Conservation (phyloP, 176 grass and related monocot genomes). For the Tuctoria greenei region DNA sequence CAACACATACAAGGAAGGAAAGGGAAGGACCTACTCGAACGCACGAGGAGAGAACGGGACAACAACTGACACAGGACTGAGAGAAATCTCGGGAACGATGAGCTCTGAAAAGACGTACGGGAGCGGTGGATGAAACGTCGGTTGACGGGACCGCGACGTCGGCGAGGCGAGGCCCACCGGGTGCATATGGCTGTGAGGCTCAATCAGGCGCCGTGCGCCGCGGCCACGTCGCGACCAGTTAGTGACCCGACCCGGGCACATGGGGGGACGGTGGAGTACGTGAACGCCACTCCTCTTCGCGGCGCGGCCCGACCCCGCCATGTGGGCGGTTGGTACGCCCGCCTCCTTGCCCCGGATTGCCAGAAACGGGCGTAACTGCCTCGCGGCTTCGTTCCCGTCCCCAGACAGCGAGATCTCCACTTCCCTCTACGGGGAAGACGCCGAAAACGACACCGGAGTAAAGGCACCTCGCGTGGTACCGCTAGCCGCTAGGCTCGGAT, state of each 20-base stretch:
- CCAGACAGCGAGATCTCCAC: neutral
- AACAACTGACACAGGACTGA: neutral
- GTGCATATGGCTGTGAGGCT: too few species aligned
- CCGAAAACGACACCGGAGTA: neutral
- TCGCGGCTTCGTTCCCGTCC: neutral
- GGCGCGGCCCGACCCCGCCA: neutral
- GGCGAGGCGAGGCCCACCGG: too few species aligned
- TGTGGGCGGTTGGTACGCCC: neutral
- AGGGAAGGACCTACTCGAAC: neutral
- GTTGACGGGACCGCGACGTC: too few species aligned
- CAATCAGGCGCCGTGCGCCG: too few species aligned
- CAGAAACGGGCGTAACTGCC: conserved; percentile 3
- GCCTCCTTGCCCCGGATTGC: neutral
- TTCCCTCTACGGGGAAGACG: neutral
- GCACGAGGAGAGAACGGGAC: neutral
- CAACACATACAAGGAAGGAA: too few species aligned
- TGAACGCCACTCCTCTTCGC: too few species aligned
- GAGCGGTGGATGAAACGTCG: neutral
- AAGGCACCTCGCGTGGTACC: neutral
- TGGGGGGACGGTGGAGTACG: too few species aligned
- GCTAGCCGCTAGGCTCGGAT: neutral
- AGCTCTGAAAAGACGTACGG: too few species aligned
- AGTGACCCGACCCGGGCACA: neutral
- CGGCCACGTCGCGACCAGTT: too few species aligned
- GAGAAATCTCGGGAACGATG: neutral